Evolutionary conservation across 75 land plant species (phyloP).

Genomic region (Pseudotsuga menziesii): DNA sequence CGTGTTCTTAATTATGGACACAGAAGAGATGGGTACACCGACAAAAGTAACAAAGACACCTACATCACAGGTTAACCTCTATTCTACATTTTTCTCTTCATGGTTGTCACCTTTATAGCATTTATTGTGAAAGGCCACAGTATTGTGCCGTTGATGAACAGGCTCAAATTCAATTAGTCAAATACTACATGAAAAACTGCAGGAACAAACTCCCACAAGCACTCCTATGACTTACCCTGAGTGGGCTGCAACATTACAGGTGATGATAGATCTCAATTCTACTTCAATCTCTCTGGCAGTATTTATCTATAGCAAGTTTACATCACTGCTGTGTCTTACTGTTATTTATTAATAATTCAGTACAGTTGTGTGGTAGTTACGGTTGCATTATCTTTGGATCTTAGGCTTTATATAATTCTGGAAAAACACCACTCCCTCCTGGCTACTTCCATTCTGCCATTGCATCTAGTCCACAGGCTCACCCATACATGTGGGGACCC

Average conservation of each 20-base stretch:
- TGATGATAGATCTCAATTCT: neutral
- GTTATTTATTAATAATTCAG: neutral
- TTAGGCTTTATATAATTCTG: slow-evolving; percentile 33
- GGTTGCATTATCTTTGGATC: neutral
- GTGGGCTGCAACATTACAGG: slow-evolving; percentile 37
- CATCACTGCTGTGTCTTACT: neutral
- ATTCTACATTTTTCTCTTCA: neutral
- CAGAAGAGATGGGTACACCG: slow-evolving; percentile 46
- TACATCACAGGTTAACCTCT: slow-evolving; percentile 22
- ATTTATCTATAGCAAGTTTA: neutral
- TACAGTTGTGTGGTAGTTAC: too few species aligned
- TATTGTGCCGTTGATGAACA: neutral
- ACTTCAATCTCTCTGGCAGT: neutral
- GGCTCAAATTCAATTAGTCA: neutral
- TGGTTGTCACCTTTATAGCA: neutral
- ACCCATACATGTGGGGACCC: slow-evolving; percentile 58
- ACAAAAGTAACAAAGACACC: slow-evolving; percentile 40
- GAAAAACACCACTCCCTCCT: slow-evolving; percentile 35
- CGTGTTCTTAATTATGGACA: slow-evolving; percentile 17
- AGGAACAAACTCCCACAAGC: slow-evolving; percentile 25
- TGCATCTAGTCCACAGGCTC: slow-evolving; percentile 35
- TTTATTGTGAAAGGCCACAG: neutral
- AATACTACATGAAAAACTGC: neutral
- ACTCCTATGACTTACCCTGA: slow-evolving; percentile 28
- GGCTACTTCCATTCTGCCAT: slow-evolving; percentile 31